phyloP scores from a whole-genome alignment of 257 asterid genomes.

The Gynochthodes officinalis region DNA sequence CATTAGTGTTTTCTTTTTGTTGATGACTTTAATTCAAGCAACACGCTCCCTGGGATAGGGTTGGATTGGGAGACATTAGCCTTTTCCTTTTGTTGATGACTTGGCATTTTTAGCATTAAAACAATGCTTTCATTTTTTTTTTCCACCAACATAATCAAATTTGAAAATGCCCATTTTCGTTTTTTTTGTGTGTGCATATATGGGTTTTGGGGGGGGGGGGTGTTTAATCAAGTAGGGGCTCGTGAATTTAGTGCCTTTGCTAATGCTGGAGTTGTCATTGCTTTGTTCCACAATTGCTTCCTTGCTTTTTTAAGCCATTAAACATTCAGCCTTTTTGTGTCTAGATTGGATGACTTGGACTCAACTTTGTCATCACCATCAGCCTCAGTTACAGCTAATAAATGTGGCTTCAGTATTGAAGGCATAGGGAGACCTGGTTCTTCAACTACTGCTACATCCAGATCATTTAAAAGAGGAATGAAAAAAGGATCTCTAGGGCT shows the following conservation, averaged over 20 bases:
- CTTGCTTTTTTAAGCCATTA: conserved; percentile 12
- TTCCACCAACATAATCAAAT: no score
- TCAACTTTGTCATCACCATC: conserved; percentile 88
- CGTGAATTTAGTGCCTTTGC: background rate
- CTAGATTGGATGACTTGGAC: conserved; percentile 91
- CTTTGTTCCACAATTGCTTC: conserved; percentile 1
- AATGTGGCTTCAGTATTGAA: conserved; percentile 73
- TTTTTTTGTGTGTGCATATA: no score
- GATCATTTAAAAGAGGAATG: conserved; percentile 83
- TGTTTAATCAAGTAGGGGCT: no score
- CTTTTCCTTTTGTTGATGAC: background rate
- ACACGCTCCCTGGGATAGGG: background rate
- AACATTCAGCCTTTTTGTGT: conserved; percentile 18
- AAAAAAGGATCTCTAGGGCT: conserved; percentile 92
- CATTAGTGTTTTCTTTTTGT: background rate
- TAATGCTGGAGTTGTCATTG: background rate
- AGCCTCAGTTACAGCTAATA: conserved; percentile 57
- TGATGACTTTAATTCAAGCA: background rate
- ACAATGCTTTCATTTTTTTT: no score
- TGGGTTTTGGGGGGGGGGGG: no score
- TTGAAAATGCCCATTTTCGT: no score
- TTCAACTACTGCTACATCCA: conserved; percentile 49
- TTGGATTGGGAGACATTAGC: background rate
- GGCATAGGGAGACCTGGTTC: conserved; percentile 53
- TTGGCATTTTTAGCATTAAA: background rate